A percentile compares a stretch with the other conserved stretches of the same genome.
Evolutionary conservation across 768 basidiomycete genomes (phyloP).

Genomic region (Termitomyces sp.): DNA sequence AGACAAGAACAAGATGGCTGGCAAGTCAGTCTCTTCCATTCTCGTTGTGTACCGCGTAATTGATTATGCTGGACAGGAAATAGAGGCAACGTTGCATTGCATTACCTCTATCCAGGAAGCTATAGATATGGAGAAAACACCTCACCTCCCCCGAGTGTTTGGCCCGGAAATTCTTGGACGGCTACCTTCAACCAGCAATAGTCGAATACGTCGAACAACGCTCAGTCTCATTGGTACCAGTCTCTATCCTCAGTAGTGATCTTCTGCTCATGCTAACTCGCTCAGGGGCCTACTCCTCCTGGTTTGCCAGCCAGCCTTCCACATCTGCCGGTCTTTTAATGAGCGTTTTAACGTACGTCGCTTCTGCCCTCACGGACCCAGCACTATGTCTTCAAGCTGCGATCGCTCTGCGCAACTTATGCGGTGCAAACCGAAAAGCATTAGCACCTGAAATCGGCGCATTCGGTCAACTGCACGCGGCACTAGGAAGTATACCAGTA

Average conservation of each 20-base stretch:
- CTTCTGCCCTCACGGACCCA: slow-evolving; percentile 62
- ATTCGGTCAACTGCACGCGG: slow-evolving; percentile 80
- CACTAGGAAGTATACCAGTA: slow-evolving; percentile 33
- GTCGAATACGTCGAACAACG: slow-evolving; percentile 67
- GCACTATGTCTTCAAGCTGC: slow-evolving; percentile 67
- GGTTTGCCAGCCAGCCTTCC: slow-evolving; percentile 56
- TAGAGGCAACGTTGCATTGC: slow-evolving; percentile 85
- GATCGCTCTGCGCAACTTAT: slow-evolving; percentile 76
- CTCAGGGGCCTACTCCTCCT: slow-evolving; percentile 69
- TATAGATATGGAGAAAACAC: slow-evolving; percentile 48
- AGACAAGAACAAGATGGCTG: slow-evolving; percentile 47
- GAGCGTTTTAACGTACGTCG: slow-evolving; percentile 63
- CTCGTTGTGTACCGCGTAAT: neutral
- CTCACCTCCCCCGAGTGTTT: slow-evolving; percentile 60
- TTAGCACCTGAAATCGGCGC: slow-evolving; percentile 80
- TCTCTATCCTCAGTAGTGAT: neutral
- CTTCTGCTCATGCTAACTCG: neutral
- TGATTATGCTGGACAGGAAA: slow-evolving; percentile 41
- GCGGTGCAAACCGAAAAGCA: slow-evolving; percentile 83
- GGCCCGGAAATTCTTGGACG: slow-evolving; percentile 63
- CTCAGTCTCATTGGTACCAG: slow-evolving; percentile 67
- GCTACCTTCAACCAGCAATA: slow-evolving; percentile 58
- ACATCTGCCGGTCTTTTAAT: slow-evolving; percentile 45
- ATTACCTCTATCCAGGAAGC: slow-evolving; percentile 87
- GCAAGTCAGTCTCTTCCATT: slow-evolving; percentile 49